These are phyloP conservation scores for Cucumis variabilis DNA, from an alignment of 331 rosid species.

Conservation along the genomic window DNA sequence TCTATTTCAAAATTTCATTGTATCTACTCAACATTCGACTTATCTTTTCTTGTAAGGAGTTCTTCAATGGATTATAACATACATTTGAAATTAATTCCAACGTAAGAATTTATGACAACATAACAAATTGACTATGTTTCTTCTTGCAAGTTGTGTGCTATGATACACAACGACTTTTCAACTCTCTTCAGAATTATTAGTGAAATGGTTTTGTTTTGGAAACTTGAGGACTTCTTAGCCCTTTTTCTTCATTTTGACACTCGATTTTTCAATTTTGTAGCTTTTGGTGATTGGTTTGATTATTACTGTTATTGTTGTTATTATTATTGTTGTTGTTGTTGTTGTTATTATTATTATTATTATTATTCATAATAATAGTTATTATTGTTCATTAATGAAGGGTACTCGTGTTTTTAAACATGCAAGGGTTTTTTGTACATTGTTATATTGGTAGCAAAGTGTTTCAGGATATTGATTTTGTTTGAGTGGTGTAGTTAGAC, in stretches of 20 bases:
- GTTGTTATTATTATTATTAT: too few relatives aligned
- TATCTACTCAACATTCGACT: not conserved
- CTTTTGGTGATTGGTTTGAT: not conserved
- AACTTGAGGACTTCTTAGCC: not conserved
- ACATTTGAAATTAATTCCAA: conserved; percentile 49
- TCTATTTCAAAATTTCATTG: conserved; percentile 1
- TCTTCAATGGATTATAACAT: not conserved
- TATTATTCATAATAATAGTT: too few relatives aligned
- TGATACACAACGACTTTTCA: conserved; percentile 42
- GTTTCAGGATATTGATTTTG: not conserved
- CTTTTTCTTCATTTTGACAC: not conserved
- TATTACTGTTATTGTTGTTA: too few relatives aligned
- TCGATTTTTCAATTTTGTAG: not conserved
- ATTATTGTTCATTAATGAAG: too few relatives aligned
- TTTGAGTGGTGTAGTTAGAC: not conserved
- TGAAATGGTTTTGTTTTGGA: not conserved
- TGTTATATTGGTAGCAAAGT: not conserved
- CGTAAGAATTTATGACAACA: too few relatives aligned
- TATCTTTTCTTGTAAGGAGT: not conserved
- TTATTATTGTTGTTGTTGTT: too few relatives aligned
- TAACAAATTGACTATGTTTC: too few relatives aligned
- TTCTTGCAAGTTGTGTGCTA: too few relatives aligned
- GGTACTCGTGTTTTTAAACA: not conserved
- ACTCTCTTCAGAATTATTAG: not conserved
- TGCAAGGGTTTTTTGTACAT: not conserved